Percentiles rank a stretch among this genome's conserved stretches.
Evolutionary conservation across 75 land plant species (phyloP).

Genomic region (Cryptomeria japonica): DNA sequence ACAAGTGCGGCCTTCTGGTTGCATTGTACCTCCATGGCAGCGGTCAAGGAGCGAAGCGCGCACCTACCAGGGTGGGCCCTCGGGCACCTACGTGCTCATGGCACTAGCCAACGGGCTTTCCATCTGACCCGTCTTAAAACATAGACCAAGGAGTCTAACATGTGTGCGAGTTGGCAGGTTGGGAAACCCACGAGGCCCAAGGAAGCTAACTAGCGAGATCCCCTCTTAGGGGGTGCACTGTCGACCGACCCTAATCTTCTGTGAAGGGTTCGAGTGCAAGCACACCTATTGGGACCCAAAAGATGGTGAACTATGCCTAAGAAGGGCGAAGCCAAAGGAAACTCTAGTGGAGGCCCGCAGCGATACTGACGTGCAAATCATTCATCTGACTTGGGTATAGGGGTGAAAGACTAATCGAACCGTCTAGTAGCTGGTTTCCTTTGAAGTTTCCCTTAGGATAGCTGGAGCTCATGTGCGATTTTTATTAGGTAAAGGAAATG

Average conservation of each 20-base stretch:
- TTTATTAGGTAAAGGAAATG: slow-evolving; percentile 15
- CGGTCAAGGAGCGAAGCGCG: neutral
- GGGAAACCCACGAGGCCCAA: slow-evolving; percentile 1
- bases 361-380: slow-evolving; percentile 7
- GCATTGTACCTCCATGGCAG: neutral
- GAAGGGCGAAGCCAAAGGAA: slow-evolving; percentile 32
- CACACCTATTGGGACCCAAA: neutral
- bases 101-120: slow-evolving; percentile 24
- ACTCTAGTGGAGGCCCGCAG: slow-evolving; percentile 31
- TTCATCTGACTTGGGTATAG: slow-evolving; percentile 33
- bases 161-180: neutral
- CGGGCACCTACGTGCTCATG: slow-evolving; percentile 16
- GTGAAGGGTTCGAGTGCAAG: neutral
- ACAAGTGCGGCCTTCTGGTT: slow-evolving; percentile 1
- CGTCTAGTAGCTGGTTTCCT: slow-evolving; percentile 30
- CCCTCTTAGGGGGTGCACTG: too few relatives aligned
- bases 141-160: slow-evolving; percentile 14
- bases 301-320: slow-evolving; percentile 15
- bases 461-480: slow-evolving; percentile 24
- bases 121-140: slow-evolving; percentile 42
- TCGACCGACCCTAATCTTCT: neutral
- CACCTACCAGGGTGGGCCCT: neutral
- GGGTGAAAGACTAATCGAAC: slow-evolving; percentile 57
- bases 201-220: neutral
- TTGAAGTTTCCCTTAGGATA: slow-evolving; percentile 20